phyloP scores from a whole-genome alignment of 73 alveolate genomes.

The Paramecium bursaria region DNA sequence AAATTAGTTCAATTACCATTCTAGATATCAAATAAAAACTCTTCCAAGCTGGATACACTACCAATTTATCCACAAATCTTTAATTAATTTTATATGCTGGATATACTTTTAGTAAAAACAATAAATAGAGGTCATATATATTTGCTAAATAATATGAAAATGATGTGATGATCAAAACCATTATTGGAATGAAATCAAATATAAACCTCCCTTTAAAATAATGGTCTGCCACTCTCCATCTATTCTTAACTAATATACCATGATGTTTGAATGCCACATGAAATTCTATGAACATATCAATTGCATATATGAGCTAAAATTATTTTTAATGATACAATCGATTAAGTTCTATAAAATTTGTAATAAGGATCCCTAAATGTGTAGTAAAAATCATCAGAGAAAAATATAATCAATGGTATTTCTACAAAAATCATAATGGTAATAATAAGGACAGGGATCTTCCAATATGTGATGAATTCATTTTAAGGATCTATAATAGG shows the following conservation, averaged over 20 bases:
- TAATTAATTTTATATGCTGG: conserved; percentile 51
- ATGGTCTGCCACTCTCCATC: conserved; percentile 43
- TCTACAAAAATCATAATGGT: conserved; percentile 32
- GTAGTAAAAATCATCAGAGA: conserved; percentile 51
- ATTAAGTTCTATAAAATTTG: background rate
- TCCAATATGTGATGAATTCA: conserved; percentile 38
- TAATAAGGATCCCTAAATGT: conserved; percentile 35
- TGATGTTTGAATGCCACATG: conserved; percentile 43
- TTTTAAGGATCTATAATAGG: conserved; percentile 60
- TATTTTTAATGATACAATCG: conserved; percentile 1
- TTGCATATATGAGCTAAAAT: background rate
- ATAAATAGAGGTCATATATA: conserved; percentile 3
- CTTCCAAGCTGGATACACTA: conserved; percentile 53
- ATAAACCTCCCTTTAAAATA: conserved; percentile 37
- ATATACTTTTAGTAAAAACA: conserved; percentile 33
- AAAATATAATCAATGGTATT: conserved; percentile 46
- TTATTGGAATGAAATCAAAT: conserved; percentile 50
- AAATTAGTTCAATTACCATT: conserved; percentile 45
- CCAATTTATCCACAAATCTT: conserved; percentile 47
- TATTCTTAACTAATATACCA: conserved; percentile 48
- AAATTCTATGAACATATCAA: conserved; percentile 56
- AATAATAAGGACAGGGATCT: conserved; percentile 26
- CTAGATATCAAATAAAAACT: conserved; percentile 44
- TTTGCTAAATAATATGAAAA: conserved; percentile 31
- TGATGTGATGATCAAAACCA: conserved; percentile 16